A percentile compares a stretch with the other conserved stretches of the same genome.
phyloP scores from a whole-genome alignment of 495 filamentous ascomycete species.

The Penicillium herquei region DNA sequence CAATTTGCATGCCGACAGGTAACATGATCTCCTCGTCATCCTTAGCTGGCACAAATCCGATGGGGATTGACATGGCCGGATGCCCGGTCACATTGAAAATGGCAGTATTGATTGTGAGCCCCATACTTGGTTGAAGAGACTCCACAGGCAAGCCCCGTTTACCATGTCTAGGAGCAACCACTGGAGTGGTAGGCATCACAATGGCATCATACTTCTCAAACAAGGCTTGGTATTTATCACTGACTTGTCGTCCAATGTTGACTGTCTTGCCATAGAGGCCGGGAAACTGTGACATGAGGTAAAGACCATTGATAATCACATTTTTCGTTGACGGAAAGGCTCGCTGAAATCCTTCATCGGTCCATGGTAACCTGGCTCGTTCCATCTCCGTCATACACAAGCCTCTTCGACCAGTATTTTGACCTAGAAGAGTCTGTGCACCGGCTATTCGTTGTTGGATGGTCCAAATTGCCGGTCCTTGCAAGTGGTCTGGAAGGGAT shows the following conservation, averaged over 20 bases:
- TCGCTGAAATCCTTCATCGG: constrained; percentile 28
- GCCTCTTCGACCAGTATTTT: constrained; percentile 37
- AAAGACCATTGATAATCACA: constrained; percentile 42
- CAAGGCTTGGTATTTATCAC: constrained; percentile 43
- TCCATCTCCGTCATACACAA: constrained; percentile 43
- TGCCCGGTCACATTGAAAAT: constrained; percentile 58
- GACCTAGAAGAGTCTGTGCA: constrained; percentile 38
- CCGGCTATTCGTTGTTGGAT: constrained; percentile 44
- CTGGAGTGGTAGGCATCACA: constrained; percentile 49
- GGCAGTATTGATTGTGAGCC: constrained; percentile 53
- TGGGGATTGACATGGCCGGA: constrained; percentile 55
- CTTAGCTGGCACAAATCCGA: constrained; percentile 45
- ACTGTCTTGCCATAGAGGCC: constrained; percentile 39
- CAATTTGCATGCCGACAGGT: constrained; percentile 59
- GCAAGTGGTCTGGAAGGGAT: constrained; percentile 50
- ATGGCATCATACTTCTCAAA: constrained; percentile 45
- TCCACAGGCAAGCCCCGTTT: constrained; percentile 37
- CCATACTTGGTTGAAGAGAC: constrained; percentile 40
- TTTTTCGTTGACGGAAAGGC: constrained; percentile 45
- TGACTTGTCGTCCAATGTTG: constrained; percentile 41
- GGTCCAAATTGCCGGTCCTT: constrained; percentile 51
- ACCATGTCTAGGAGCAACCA: constrained; percentile 37
- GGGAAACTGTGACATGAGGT: constrained; percentile 36
- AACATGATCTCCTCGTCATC: constrained; percentile 45
- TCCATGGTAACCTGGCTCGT: constrained; percentile 29